Base-by-base conservation (phyloP, 495 filamentous ascomycete genomes). In the Alectoria sarmentosa region DNA sequence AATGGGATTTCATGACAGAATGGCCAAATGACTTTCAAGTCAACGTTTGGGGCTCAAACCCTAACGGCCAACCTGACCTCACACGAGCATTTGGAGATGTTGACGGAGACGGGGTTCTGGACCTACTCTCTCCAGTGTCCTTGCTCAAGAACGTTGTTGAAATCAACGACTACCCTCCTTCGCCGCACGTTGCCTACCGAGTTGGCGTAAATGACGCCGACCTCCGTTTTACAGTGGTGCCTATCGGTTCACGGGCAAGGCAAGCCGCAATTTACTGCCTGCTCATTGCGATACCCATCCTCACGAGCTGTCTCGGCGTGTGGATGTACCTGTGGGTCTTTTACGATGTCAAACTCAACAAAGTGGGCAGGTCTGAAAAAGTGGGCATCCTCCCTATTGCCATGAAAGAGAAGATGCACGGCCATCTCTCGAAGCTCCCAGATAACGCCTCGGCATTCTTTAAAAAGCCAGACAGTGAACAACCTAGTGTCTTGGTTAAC, bases 311-410 rank as follows among this genome's bases (percentile, higher is more conserved):
- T n/a, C 34, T 72, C 2, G 79, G 74, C 23, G 75, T 81, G 10
- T 77, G 68, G 60, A 67, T 78, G 15, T 84, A 79, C 68, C 73
- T 79, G 48, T 67, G 68, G 34, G 73, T 71, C 23, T 84, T 82
- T 67, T 84, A 83, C 69, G 74, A 74, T 36, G 77, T 84, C 60
- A 82, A 82, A 60, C 75, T 82, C 69, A 84, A 83, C 67, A 69
- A 77, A 62, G 61, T 75, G 57, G 79, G 79, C 42, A 72, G 76
- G 32, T 62, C 58, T 11, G 64, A 73, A n/a, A 66, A 70, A 32
- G 54, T 42, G 14, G 39, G 58, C 13, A 56, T 74, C n/a, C 49
- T 74, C 28, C 69, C 69, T 42, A 38, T 60, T 2, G 67, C 56
- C 26, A 58, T 70, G 52, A 68, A 42, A 49, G 59, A 68, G 49